Evolutionary conservation across 2,329 filamentous ascomycete genomes (phyloP).

Genomic region (Beauveria scarabaeidicola): DNA sequence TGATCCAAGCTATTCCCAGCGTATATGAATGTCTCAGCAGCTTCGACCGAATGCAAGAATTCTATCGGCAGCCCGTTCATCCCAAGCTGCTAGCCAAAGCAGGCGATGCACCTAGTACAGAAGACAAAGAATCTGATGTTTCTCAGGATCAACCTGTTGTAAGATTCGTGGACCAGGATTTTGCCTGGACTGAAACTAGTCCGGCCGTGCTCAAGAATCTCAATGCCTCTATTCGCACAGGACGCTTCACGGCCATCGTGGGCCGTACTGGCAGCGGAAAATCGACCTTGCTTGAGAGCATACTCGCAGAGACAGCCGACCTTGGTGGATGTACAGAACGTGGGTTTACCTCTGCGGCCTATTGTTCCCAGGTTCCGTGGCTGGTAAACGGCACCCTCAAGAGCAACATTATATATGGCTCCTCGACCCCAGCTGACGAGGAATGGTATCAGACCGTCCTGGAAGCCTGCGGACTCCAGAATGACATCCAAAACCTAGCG

Average conservation of each 20-base stretch:
- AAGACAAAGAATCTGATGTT: neutral
- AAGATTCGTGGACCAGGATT: neutral
- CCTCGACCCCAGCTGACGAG: neutral
- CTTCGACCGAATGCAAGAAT: conserved; percentile 19
- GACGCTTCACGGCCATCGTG: conserved; percentile 1
- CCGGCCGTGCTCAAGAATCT: neutral
- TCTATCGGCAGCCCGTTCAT: conserved; percentile 3
- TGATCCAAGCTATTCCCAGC: conserved; percentile 7
- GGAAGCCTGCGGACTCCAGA: conserved; percentile 9
- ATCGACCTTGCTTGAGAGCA: conserved; percentile 9
- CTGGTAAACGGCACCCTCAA: conserved; percentile 12
- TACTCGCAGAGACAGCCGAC: conserved; percentile 12
- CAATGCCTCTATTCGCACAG: neutral
- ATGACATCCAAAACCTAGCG: conserved; percentile 11
- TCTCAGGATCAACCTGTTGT: neutral
- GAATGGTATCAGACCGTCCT: conserved; percentile 14
- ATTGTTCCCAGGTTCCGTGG: conserved; percentile 16
- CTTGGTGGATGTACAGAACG: neutral
- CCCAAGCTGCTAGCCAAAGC: neutral
- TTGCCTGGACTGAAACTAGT: neutral
- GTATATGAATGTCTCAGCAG: conserved; percentile 13
- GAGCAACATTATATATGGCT: conserved; percentile 12
- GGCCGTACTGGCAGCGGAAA: conserved; percentile 15
- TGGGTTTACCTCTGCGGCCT: conserved; percentile 7
- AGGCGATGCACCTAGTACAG: too few species aligned